Evolutionary conservation across 768 basidiomycete species (phyloP), one percentile per base, ranked within the genome.

Genomic region (Crepidotus variabilis): DNA sequence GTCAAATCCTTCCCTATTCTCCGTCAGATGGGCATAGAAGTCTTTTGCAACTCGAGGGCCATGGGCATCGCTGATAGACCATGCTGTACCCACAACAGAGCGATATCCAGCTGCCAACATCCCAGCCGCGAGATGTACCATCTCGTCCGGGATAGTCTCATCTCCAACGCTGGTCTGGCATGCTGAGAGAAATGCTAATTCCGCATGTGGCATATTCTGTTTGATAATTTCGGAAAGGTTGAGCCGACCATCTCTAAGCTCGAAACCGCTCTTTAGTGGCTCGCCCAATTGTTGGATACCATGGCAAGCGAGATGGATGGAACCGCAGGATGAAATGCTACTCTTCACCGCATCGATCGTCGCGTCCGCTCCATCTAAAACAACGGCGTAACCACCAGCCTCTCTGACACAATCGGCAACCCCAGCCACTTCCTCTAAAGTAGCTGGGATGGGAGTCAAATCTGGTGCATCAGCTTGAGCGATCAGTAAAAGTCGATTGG

Each of bases 121-220:
- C 6, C 75, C 75, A 0, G 74, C 71, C 0, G 75, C 72, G 0
- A 77, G 57, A 64, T 76, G 74, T 2, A 77, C 65, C 0, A 66
- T 69, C 50, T 78, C 76, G 3, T 75, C 69, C 0, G 69, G 54
- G 3, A 71, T 56, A 23, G 55, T 58, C 28, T 64, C 54, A n/a
- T 67, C 66, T 0, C 73, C 71, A 11, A 58, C 61, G 1, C 71
- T 68, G 3, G 73, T 78, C 50, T 77, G 67, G 49, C 78, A 78
- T 0, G 78, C 76, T 0, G 77, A 75, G 9, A 79, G 70, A 61
- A 77, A 74, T 0, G 74, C 78, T 16, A 79, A 61, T 21, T 66
- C 60, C 23, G 65, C 57, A 54, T 59, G 23, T 7, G 59, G 51
- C 51, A 68, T 50, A 57, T 62, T 23, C 13, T 60, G 47, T 63